A percentile compares a stretch with the other conserved stretches of the same genome.
phyloP scores from a whole-genome alignment of 768 basidiomycete genomes.

The Nidularia pulvinata region DNA sequence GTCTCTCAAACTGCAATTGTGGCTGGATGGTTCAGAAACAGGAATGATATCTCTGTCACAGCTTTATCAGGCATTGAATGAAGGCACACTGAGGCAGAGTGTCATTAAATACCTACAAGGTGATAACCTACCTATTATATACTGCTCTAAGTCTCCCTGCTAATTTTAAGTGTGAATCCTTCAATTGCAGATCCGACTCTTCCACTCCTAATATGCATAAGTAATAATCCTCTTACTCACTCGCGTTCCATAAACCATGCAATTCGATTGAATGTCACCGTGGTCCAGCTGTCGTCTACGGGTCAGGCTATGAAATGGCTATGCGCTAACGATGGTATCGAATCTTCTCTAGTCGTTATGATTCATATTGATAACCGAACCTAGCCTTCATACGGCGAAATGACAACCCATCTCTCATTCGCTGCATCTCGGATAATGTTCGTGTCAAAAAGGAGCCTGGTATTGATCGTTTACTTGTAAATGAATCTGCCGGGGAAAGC shows the following conservation, averaged over 20 bases:
- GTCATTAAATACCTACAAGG: neutral
- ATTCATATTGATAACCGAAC: neutral
- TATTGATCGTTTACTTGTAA: constrained; percentile 5
- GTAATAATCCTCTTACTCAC: constrained; percentile 17
- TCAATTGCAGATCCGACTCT: neutral
- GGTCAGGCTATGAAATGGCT: constrained; percentile 23
- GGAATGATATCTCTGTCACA: neutral
- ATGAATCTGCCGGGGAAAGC: constrained; percentile 18
- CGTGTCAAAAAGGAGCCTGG: constrained; percentile 12
- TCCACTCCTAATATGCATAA: constrained; percentile 25
- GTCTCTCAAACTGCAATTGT: neutral
- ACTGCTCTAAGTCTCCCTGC: neutral
- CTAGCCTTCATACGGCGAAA: constrained; percentile 18
- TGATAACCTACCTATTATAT: neutral
- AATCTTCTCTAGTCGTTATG: neutral
- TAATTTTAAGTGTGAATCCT: too few relatives aligned
- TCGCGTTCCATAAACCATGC: constrained; percentile 10
- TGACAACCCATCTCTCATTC: constrained; percentile 13
- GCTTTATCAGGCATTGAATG: neutral
- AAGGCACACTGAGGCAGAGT: neutral
- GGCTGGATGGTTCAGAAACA: neutral
- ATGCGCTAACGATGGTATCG: constrained; percentile 17
- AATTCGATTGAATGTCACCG: constrained; percentile 9
- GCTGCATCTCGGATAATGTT: constrained; percentile 26
- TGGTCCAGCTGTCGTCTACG: constrained; percentile 22